Base-by-base conservation (phyloP, 2,329 filamentous ascomycete species). In the Ophiobolus disseminans region DNA sequence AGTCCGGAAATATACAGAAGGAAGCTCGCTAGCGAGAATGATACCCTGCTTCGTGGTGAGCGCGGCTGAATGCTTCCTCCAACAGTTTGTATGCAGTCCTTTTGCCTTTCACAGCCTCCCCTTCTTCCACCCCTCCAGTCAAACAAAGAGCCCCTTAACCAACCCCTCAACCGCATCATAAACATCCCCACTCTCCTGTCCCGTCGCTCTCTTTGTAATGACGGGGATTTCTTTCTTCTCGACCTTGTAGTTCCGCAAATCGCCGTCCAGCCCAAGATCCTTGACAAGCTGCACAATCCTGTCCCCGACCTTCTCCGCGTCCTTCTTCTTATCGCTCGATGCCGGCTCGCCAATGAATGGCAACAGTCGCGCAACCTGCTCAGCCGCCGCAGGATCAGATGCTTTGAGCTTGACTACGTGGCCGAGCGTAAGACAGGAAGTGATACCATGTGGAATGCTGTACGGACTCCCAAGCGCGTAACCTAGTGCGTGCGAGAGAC, bases 381-480 rank as follows among this genome's bases (percentile, higher is more conserved):
- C 71, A 9, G 80, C 80, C 26, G 77, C 75, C 3, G 68, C 69
- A 1, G 67, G 63, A 5, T 76, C 75, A 35, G 69, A 53, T 0
- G 80, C 78, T 55, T 82, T 83, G 16, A 83, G 65, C 62, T 78
- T 80, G 3, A 83, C 75, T 0, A 83, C 81, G 45, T 80, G 78
- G 0, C 79, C 78, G 0, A 84, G 70, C 0, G 80, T 82, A 37
- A 84, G 58, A 57, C 81, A 83, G 1, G 75, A 78, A 0, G 81
- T 84, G 36, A 82, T 77, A 0, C 81, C 81, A 53, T 84, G 81
- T 0, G 82, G 82, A 30, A 85, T 84, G 0, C 70, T 63, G 53
- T 83, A 84, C 0, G 82, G 81, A 2, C 73, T 76, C 0, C 82
- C 82, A 2, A 85, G 66, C 0, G 81, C 80, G 56, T 84, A 82